Base-by-base conservation (phyloP, 495 filamentous ascomycete species). In the Aspergillus asperescens region DNA sequence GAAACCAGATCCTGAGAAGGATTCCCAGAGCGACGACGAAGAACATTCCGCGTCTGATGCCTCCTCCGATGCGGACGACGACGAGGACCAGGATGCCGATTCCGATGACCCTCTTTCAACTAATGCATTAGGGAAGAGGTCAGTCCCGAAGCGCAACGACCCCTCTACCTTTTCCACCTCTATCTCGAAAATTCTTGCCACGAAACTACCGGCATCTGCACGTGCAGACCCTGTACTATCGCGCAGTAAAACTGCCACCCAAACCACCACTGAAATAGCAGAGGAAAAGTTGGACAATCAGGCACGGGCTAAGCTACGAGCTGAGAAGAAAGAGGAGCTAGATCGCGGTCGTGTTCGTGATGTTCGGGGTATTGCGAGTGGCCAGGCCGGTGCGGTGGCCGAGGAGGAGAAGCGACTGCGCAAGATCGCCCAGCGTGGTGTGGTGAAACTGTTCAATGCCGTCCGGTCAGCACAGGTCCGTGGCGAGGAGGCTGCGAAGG, bases 391-490 rank as follows among this genome's bases (percentile, higher is more conserved):
- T 16, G 71, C 81, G 37, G 81, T 87, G 8, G 67, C 85, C 48
- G 89, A 89, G 67, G 78, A 84, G 62, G 93, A 98, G 75, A 86
- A 84, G 72, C 72, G 81, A 45, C 65, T 95, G 60, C 80, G 83
- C 61, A 92, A 94, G 76, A 88, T 84, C 32, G 90, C 90, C 48
- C 89, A 95, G 74, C 80, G 88, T 24, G 90, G 90, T 77, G 90
- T 95, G 16, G 83, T 96, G 10, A 93, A 91, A 76, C 72, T 98
- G 51, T 98, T 97, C 67, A 95, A 97, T 71, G 94, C 93, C 0
- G 89, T 98, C 24, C 78, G 91, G 25, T 87, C 89, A 7, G 90
- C 92, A 13, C 93, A 97, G 72, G 85, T 96, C 25, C 86, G 85
- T 58, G 88, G 83, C 2, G 79, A 83, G 61, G 82, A 89, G 64